Conservation (phyloP, 2,329 filamentous ascomycete genomes). For the Fusarium keratoplasticum region DNA sequence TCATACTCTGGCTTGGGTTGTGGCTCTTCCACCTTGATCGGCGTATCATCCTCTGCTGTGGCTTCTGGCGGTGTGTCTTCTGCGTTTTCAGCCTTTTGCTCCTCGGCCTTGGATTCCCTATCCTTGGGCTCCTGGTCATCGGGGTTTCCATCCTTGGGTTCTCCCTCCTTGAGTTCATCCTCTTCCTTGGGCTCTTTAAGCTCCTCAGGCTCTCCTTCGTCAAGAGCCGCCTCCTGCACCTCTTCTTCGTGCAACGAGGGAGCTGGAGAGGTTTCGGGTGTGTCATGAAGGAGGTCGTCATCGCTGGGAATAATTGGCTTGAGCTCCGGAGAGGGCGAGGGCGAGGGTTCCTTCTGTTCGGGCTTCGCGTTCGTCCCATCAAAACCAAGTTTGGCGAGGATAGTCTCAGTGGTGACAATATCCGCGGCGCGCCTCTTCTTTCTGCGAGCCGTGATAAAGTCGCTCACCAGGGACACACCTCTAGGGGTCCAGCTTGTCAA, state of each 20-base stretch:
- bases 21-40: slow-evolving; percentile 40
- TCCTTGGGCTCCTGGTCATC: slow-evolving; percentile 17
- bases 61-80: slow-evolving; percentile 25
- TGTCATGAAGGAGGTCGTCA: slow-evolving; percentile 69
- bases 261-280: slow-evolving; percentile 64
- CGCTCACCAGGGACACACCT: slow-evolving; percentile 89
- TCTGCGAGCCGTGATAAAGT: slow-evolving; percentile 82
- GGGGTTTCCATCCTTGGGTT: neutral
- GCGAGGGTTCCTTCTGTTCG: slow-evolving; percentile 50
- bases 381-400: slow-evolving; percentile 69
- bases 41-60: slow-evolving; percentile 31
- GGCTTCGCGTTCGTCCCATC: slow-evolving; percentile 54
- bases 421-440: slow-evolving; percentile 81
- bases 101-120: slow-evolving; percentile 9
- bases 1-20: slow-evolving; percentile 55
- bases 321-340: slow-evolving; percentile 50
- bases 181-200: neutral
- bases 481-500: slow-evolving; percentile 87
- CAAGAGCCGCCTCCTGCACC: slow-evolving; percentile 6
- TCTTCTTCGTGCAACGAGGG: slow-evolving; percentile 49
- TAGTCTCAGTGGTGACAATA: slow-evolving; percentile 78
- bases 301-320: slow-evolving; percentile 62
- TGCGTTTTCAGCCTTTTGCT: slow-evolving; percentile 28
- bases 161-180: slow-evolving; percentile 31
- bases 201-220: neutral